Percentiles rank a stretch among this genome's conserved stretches.
Conservation (phyloP, 352 stramenopile species). For the Phytopythium sindhum region DNA sequence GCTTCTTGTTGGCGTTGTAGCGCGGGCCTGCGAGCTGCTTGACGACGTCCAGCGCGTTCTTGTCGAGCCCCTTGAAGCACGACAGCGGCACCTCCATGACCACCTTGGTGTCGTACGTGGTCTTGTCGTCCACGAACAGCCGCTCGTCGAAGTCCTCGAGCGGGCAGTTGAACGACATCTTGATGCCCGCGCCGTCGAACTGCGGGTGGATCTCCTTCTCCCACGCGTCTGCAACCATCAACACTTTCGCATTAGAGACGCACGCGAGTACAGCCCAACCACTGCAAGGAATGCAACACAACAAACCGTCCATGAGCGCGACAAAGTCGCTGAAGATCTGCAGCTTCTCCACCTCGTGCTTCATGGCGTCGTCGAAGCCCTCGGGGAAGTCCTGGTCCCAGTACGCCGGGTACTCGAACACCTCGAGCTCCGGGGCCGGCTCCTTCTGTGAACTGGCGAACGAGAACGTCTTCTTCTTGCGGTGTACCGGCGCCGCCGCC, state of each 20-base stretch:
- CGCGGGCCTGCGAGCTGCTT: conserved; percentile 67
- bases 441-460: conserved; percentile 50
- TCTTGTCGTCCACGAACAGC: conserved; percentile 78
- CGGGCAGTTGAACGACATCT: conserved; percentile 72
- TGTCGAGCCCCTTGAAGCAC: conserved; percentile 57
- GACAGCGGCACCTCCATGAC: conserved; percentile 70
- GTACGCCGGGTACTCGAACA: conserved; percentile 73
- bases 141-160: conserved; percentile 83
- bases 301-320: conserved; percentile 43
- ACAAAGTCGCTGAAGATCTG: conserved; percentile 81
- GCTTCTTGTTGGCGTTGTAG: conserved; percentile 77
- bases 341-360: conserved; percentile 86
- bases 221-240: conserved; percentile 38
- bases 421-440: conserved; percentile 40
- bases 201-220: conserved; percentile 73
- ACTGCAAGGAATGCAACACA: no score
- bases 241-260: no score
- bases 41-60: conserved; percentile 48
- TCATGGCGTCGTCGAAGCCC: conserved; percentile 76
- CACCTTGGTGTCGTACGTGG: conserved; percentile 79
- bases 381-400: conserved; percentile 70
- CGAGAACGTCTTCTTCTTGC: conserved; percentile 71
- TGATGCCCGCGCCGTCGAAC: conserved; percentile 64
- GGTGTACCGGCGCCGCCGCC: conserved; percentile 14
- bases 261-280: no score